A percentile compares a stretch with the other conserved stretches of the same genome.
Conservation (phyloP, 163 green algal species). For the Chloromonas sp. region DNA sequence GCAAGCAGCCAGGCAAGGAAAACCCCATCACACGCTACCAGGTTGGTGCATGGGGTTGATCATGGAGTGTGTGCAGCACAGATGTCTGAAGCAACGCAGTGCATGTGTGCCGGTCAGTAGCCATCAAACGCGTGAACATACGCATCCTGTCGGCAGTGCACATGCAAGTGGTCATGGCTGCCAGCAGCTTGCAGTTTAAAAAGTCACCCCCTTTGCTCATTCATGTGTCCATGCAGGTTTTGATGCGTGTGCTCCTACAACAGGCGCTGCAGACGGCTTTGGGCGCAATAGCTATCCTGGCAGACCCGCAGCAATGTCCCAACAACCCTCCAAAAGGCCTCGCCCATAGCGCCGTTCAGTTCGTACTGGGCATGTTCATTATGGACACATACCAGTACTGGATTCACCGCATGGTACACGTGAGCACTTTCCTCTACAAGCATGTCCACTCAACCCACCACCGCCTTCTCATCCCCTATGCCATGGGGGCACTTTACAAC, state of each 20-base stretch:
- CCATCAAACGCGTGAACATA: too few relatives aligned
- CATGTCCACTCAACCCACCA: constrained; percentile 62
- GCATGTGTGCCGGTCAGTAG: too few relatives aligned
- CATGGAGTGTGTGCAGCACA: too few relatives aligned
- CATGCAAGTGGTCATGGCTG: too few relatives aligned
- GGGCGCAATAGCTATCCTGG: constrained; percentile 20
- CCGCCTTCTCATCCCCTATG: constrained; percentile 50
- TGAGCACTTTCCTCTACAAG: constrained; percentile 57
- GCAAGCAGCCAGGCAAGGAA: constrained; percentile 10
- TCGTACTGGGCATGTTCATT: constrained; percentile 53
- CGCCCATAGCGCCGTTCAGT: constrained; percentile 20
- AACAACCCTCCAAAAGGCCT: background rate
- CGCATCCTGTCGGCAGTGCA: too few relatives aligned
- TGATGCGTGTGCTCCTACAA: constrained; percentile 55
- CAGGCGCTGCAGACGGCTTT: constrained; percentile 45
- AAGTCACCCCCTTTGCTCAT: too few relatives aligned
- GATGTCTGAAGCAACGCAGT: too few relatives aligned
- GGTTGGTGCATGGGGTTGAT: background rate
- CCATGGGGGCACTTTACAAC: constrained; percentile 66
- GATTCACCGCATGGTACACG: constrained; percentile 60
- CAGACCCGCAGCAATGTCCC: constrained; percentile 36
- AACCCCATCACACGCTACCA: constrained; percentile 24
- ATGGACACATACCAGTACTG: constrained; percentile 68
- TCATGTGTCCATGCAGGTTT: constrained; percentile 21
- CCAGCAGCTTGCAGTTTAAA: too few relatives aligned